Percentiles rank a stretch among this genome's conserved stretches.
phyloP scores from a whole-genome alignment of 176 grass and related monocot species.

The Coix lacrymajobi region DNA sequence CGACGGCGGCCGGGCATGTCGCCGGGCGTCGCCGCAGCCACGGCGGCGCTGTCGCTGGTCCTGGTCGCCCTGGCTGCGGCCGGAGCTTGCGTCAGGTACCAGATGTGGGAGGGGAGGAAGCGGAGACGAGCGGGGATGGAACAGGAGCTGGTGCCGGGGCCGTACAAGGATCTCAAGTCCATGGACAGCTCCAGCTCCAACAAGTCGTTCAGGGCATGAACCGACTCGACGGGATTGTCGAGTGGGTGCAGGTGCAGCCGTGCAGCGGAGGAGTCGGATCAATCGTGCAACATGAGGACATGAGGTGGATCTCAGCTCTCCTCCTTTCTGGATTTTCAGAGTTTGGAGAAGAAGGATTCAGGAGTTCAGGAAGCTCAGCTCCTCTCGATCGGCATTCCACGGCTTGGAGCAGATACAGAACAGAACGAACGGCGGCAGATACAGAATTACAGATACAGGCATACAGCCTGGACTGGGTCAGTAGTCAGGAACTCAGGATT shows the following conservation, averaged over 20 bases:
- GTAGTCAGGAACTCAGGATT: background rate
- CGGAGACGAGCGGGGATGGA: constrained; percentile 27
- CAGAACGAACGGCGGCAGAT: no score
- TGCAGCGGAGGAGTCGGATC: background rate
- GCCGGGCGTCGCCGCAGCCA: constrained; percentile 11
- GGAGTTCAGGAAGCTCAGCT: no score
- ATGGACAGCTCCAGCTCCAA: constrained; percentile 30
- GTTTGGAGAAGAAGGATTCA: background rate
- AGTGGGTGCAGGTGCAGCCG: no score
- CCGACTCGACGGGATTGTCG: background rate
- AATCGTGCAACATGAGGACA: background rate
- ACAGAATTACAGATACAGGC: no score
- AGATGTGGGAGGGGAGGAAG: background rate
- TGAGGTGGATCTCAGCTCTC: background rate
- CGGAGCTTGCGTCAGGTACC: constrained; percentile 33
- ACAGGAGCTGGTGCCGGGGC: constrained; percentile 47
- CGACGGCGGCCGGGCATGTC: background rate
- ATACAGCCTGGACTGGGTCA: background rate
- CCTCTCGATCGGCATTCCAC: background rate
- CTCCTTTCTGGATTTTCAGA: background rate
- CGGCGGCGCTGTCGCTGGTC: constrained; percentile 24
- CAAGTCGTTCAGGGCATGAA: constrained; percentile 30
- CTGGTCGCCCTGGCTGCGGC: constrained; percentile 20
- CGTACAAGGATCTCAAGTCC: constrained; percentile 59
- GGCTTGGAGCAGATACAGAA: background rate